Percentiles rank a stretch among this genome's conserved stretches.
Evolutionary conservation across 1,284 basidiomycete genomes (phyloP).

Genomic region (Omphalotus olearius): DNA sequence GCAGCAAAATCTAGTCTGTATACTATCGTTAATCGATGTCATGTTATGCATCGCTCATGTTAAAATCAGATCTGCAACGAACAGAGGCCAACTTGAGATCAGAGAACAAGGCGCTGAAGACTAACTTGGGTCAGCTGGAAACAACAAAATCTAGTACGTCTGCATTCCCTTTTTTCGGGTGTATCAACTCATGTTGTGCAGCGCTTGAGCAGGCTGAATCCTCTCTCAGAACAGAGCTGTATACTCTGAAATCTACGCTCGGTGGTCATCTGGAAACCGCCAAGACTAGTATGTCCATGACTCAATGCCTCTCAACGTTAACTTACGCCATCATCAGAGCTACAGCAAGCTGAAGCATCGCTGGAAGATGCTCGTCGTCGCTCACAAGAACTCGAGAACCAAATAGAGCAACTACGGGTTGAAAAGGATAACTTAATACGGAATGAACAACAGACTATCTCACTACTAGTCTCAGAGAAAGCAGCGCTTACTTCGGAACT

Average conservation of each 20-base stretch:
- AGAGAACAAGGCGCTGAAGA: slow-evolving; percentile 7
- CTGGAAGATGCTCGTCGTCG: slow-evolving; percentile 24
- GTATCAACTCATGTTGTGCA: neutral
- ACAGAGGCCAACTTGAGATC: slow-evolving; percentile 4
- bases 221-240: slow-evolving; percentile 4
- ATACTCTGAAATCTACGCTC: slow-evolving; percentile 1
- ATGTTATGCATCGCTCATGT: neutral
- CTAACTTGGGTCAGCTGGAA: neutral
- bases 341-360: slow-evolving; percentile 23
- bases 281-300: slow-evolving; percentile 8
- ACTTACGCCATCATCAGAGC: slow-evolving; percentile 16
- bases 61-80: slow-evolving; percentile 4
- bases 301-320: neutral
- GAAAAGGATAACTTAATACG: slow-evolving; percentile 34
- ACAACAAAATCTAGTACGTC: slow-evolving; percentile 6
- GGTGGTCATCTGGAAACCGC: neutral
- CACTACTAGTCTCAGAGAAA: slow-evolving; percentile 68
- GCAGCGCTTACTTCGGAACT: slow-evolving; percentile 50
- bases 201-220: slow-evolving; percentile 1
- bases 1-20: slow-evolving; percentile 9
- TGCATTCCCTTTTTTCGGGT: neutral
- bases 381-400: slow-evolving; percentile 27
- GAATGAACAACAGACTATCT: slow-evolving; percentile 62
- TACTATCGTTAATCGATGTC: neutral
- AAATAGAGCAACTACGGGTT: slow-evolving; percentile 25